Percentiles rank a stretch among this genome's conserved stretches.
Conservation (phyloP, 1,284 basidiomycete species). For the Stygiomarasmius scandens region DNA sequence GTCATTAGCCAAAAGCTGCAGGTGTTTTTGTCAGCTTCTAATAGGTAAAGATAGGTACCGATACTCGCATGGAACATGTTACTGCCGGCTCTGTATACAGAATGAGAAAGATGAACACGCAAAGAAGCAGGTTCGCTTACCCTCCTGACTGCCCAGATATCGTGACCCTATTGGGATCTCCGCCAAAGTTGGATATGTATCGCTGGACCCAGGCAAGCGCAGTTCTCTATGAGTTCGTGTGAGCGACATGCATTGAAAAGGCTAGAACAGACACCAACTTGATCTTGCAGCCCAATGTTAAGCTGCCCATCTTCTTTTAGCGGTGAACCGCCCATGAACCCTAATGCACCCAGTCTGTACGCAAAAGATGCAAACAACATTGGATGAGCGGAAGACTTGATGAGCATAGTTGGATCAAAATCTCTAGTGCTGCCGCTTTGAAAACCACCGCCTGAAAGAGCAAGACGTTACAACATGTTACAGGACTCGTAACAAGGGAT, state of each 20-base stretch:
- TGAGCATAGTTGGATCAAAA: conserved; percentile 30
- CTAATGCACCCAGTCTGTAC: conserved; percentile 44
- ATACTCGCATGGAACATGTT: conserved; percentile 17
- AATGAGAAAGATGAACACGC: background rate
- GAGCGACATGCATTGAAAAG: background rate
- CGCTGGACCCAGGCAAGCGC: conserved; percentile 29
- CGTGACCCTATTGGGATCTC: conserved; percentile 12
- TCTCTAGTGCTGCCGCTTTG: conserved; percentile 35
- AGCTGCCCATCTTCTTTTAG: conserved; percentile 27
- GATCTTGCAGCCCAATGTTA: conserved; percentile 42
- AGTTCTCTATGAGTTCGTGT: conserved; percentile 29
- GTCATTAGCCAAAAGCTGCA: conserved; percentile 16
- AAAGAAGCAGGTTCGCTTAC: background rate
- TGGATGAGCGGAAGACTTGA: conserved; percentile 30
- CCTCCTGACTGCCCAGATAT: background rate
- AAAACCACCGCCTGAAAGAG: conserved; percentile 39
- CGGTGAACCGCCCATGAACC: conserved; percentile 34
- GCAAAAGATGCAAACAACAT: conserved; percentile 43
- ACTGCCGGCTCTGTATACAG: conserved; percentile 17
- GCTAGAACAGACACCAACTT: conserved; percentile 23
- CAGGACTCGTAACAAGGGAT: conserved; percentile 7
- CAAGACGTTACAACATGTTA: background rate
- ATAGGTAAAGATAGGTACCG: background rate
- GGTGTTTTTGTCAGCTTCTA: background rate
- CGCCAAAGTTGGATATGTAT: conserved; percentile 18